These are phyloP conservation scores for Corinectria fuckeliana DNA, from an alignment of 2,329 filamentous ascomycete genomes.

Conservation along the genomic window DNA sequence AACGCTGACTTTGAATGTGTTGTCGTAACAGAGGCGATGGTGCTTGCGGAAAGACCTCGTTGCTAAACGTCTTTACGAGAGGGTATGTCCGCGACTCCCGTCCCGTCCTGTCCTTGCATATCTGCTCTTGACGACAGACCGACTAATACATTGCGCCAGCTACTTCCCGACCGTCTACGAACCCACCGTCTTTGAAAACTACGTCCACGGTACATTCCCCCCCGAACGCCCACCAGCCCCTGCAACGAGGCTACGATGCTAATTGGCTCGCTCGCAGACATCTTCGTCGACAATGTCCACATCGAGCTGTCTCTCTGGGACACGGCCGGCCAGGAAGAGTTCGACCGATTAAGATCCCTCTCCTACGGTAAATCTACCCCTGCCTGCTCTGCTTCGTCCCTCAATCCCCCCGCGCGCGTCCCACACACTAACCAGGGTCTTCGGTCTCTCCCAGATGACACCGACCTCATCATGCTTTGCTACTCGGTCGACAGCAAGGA, in stretches of 20 bases:
- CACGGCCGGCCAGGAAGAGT: constrained; percentile 98
- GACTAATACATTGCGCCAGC: constrained; percentile 51
- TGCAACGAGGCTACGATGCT: constrained; percentile 9
- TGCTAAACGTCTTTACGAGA: constrained; percentile 98
- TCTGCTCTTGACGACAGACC: no score
- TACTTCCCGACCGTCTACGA: constrained; percentile 99
- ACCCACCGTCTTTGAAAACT: constrained; percentile 98
- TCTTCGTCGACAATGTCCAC: constrained; percentile 96
- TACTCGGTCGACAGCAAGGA: constrained; percentile 97
- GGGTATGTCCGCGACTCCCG: constrained; percentile 65
- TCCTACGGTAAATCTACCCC: constrained; percentile 74
- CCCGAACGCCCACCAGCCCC: background rate
- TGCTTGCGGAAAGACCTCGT: constrained; percentile 94
- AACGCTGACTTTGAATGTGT: constrained; percentile 22
- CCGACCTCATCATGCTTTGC: constrained; percentile 98
- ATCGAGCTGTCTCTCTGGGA: constrained; percentile 99
- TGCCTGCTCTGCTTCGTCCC: background rate
- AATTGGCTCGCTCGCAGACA: constrained; percentile 65
- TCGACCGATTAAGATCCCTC: constrained; percentile 91
- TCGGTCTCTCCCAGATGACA: constrained; percentile 65
- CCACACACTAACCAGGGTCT: constrained; percentile 5
- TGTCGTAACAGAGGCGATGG: constrained; percentile 78
- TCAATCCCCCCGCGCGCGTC: background rate
- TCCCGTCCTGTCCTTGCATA: no score
- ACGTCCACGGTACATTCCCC: constrained; percentile 82